A percentile compares a stretch with the other conserved stretches of the same genome.
These are phyloP conservation scores for Achaetomiella virescens DNA, from an alignment of 495 filamentous ascomycete species.

Conservation along the genomic window DNA sequence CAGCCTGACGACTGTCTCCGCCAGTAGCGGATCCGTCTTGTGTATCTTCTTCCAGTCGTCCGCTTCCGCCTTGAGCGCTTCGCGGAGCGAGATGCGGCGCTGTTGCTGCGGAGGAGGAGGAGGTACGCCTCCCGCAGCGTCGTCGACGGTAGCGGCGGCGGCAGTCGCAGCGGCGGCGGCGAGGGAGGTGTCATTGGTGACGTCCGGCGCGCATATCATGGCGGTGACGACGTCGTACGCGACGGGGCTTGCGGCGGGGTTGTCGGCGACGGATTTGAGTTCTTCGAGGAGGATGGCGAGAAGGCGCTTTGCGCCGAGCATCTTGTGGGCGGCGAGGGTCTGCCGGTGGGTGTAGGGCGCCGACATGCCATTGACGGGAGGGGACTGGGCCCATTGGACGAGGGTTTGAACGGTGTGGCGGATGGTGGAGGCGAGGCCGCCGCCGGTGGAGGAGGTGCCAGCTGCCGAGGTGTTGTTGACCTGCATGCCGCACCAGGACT, in stretches of 20 bases:
- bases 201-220: slow-evolving; percentile 66
- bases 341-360: slow-evolving; percentile 76
- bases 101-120: slow-evolving; percentile 21
- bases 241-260: slow-evolving; percentile 48
- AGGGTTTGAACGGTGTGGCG: slow-evolving; percentile 62
- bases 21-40: slow-evolving; percentile 53
- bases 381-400: slow-evolving; percentile 64
- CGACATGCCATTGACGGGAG: slow-evolving; percentile 58
- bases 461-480: not conserved
- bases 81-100: slow-evolving; percentile 48
- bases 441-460: slow-evolving; percentile 33
- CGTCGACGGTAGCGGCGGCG: slow-evolving; percentile 20
- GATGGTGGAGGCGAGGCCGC: slow-evolving; percentile 57
- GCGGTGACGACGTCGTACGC: slow-evolving; percentile 69
- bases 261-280: slow-evolving; percentile 45
- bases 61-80: slow-evolving; percentile 60
- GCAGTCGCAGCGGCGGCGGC: slow-evolving; percentile 8
- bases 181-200: slow-evolving; percentile 41
- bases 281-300: slow-evolving; percentile 63
- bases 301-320: slow-evolving; percentile 62
- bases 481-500: slow-evolving; percentile 57
- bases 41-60: slow-evolving; percentile 57
- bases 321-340: slow-evolving; percentile 56
- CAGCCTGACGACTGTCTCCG: slow-evolving; percentile 69
- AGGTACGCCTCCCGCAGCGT: slow-evolving; percentile 22